Conservation (phyloP, 2,329 filamentous ascomycete species). For the Epichloe sp. region DNA sequence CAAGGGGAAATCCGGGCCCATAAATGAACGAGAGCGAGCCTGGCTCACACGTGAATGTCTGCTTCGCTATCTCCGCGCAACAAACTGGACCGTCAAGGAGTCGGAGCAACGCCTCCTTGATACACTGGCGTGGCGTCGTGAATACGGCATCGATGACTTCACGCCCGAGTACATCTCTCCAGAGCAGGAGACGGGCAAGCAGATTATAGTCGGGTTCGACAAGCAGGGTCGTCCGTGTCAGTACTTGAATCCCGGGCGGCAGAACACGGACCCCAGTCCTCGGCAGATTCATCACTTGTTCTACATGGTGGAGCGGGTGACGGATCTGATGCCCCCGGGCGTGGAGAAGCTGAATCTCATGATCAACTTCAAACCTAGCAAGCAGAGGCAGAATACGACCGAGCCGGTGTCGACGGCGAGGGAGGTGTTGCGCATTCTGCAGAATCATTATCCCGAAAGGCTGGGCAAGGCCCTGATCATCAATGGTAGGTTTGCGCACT, state of each 20-base stretch:
- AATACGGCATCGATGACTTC: slow-evolving; percentile 71
- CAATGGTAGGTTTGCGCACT: slow-evolving; percentile 47
- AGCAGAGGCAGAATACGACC: slow-evolving; percentile 56
- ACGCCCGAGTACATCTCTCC: slow-evolving; percentile 79
- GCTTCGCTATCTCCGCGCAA: slow-evolving; percentile 82
- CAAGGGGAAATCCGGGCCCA: slow-evolving; percentile 45
- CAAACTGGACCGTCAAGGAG: slow-evolving; percentile 72
- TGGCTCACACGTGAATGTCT: slow-evolving; percentile 91
- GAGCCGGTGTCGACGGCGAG: slow-evolving; percentile 65
- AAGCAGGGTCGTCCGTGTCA: slow-evolving; percentile 74
- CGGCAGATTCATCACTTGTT: slow-evolving; percentile 88
- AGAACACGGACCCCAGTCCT: slow-evolving; percentile 81
- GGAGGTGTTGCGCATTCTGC: slow-evolving; percentile 83
- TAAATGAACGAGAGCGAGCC: slow-evolving; percentile 70
- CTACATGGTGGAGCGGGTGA: slow-evolving; percentile 84
- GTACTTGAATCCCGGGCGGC: slow-evolving; percentile 77
- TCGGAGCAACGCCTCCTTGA: slow-evolving; percentile 66
- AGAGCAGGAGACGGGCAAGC: slow-evolving; percentile 95
- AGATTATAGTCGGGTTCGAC: slow-evolving; percentile 80
- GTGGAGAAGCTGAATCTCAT: slow-evolving; percentile 79
- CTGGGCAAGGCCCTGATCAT: slow-evolving; percentile 80
- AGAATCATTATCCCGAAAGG: slow-evolving; percentile 91
- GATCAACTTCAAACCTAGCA: slow-evolving; percentile 81
- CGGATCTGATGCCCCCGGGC: slow-evolving; percentile 79
- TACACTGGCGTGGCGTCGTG: slow-evolving; percentile 78